Percentiles rank a stretch among this genome's conserved stretches.
Evolutionary conservation across 106 monocot genomes (phyloP).

Genomic region (Gastrodia elata): DNA sequence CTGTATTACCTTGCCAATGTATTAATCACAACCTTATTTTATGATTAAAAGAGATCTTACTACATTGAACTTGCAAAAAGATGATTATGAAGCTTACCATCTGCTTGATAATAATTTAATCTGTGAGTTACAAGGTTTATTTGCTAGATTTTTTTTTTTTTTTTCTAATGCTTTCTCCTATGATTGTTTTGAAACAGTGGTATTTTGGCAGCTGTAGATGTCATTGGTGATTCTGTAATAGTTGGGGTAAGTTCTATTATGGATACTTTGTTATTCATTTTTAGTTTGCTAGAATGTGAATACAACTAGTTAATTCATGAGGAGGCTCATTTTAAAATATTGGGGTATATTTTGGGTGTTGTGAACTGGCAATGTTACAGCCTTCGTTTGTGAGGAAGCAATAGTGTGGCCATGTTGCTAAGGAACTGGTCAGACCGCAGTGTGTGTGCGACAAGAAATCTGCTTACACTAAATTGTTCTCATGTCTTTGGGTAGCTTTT

Average conservation of each 20-base stretch:
- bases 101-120: background rate
- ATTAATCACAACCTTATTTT: background rate
- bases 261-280: background rate
- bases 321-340: background rate
- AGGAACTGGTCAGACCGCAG: background rate
- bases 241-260: slow-evolving; percentile 9
- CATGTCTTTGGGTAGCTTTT: too few species aligned
- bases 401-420: background rate
- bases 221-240: slow-evolving; percentile 12
- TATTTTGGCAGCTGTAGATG: slow-evolving; percentile 15
- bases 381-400: background rate
- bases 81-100: background rate
- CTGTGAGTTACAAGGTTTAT: background rate
- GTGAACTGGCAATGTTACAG: background rate
- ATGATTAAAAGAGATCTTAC: too few species aligned
- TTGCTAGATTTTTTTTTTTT: background rate
- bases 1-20: background rate
- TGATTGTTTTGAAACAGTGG: slow-evolving; percentile 8
- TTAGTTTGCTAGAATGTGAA: background rate
- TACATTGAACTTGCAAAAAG: background rate
- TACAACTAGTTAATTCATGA: background rate
- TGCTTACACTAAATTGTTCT: background rate
- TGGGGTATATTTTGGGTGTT: background rate
- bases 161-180: slow-evolving; percentile 3
- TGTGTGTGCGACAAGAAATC: background rate